Evolutionary conservation across 2,329 filamentous ascomycete genomes (phyloP).

Genomic region (Scedosporium apiospermum): DNA sequence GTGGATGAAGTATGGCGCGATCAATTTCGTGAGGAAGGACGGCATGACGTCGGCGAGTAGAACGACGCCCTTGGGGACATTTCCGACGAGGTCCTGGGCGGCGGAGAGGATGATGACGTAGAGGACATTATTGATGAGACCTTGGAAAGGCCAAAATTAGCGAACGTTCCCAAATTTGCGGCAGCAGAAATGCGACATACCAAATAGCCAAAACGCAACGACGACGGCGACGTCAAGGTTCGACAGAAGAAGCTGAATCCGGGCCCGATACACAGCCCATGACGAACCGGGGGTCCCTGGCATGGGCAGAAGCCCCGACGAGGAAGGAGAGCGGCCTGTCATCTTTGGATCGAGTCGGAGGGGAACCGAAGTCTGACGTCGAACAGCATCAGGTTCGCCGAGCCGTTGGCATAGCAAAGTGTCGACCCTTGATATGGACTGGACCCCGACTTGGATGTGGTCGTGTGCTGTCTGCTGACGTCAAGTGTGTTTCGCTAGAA

Average conservation of each 20-base stretch:
- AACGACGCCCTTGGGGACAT: constrained; percentile 84
- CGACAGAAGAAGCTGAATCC: constrained; percentile 52
- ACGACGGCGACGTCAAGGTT: constrained; percentile 64
- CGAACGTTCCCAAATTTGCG: no score
- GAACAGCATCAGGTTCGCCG: not conserved
- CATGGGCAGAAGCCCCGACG: constrained; percentile 42
- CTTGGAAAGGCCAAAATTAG: constrained; percentile 13
- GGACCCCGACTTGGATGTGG: not conserved
- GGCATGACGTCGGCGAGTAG: constrained; percentile 89
- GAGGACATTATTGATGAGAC: constrained; percentile 83
- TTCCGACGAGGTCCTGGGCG: constrained; percentile 88
- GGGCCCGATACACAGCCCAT: constrained; percentile 63
- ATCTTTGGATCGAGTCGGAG: constrained; percentile 11
- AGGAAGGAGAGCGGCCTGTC: constrained; percentile 29
- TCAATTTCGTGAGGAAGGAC: constrained; percentile 77
- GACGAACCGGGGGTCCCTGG: constrained; percentile 53
- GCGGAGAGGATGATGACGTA: constrained; percentile 96
- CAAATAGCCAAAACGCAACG: constrained; percentile 86
- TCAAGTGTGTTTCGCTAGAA: no score
- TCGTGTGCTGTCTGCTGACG: no score
- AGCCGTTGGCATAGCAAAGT: not conserved
- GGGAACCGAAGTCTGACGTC: not conserved
- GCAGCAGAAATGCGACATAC: constrained; percentile 34
- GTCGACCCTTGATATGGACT: not conserved
- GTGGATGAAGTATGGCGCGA: constrained; percentile 92